A percentile compares a stretch with the other conserved stretches of the same genome.
Evolutionary conservation across 805 yeast species (phyloP).

Genomic region (Vanderwaltozyma verrucispora): DNA sequence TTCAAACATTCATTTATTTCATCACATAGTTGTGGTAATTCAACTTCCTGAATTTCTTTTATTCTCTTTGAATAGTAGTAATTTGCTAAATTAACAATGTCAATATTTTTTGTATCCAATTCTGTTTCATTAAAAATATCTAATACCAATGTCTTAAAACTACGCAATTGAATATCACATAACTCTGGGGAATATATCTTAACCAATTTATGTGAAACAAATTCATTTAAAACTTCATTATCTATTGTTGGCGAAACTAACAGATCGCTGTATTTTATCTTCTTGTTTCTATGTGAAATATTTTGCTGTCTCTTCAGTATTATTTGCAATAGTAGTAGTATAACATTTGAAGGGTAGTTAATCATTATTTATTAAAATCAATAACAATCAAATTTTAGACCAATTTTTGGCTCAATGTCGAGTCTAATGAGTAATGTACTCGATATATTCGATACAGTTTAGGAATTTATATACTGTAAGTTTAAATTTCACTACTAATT

Average conservation of each 20-base stretch:
- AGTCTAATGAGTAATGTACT: no score
- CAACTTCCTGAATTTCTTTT: slow-evolving; percentile 11
- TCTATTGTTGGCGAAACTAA: slow-evolving; percentile 22
- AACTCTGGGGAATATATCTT: slow-evolving; percentile 19
- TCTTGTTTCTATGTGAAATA: slow-evolving; percentile 13
- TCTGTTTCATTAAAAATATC: slow-evolving; percentile 11
- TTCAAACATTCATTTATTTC: neutral
- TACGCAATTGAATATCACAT: slow-evolving; percentile 11
- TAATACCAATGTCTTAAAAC: slow-evolving; percentile 12
- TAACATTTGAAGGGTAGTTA: slow-evolving; percentile 15
- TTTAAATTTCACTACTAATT: no score
- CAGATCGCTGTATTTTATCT: slow-evolving; percentile 9
- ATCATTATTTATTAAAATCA: neutral
- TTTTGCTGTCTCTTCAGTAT: slow-evolving; percentile 21
- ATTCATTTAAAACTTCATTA: slow-evolving; percentile 10
- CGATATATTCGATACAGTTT: no score
- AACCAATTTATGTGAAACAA: slow-evolving; percentile 17
- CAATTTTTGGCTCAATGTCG: no score
- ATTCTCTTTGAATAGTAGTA: slow-evolving; percentile 19
- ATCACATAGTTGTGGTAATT: slow-evolving; percentile 14
- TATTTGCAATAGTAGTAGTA: slow-evolving; percentile 21
- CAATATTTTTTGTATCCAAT: no score
- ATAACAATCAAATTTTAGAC: no score
- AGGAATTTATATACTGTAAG: no score
- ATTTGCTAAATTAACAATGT: slow-evolving; percentile 20